Percentiles rank a stretch among this genome's conserved stretches.
Conservation (phyloP, 352 stramenopile species). For the Globisporangium spiculum region DNA sequence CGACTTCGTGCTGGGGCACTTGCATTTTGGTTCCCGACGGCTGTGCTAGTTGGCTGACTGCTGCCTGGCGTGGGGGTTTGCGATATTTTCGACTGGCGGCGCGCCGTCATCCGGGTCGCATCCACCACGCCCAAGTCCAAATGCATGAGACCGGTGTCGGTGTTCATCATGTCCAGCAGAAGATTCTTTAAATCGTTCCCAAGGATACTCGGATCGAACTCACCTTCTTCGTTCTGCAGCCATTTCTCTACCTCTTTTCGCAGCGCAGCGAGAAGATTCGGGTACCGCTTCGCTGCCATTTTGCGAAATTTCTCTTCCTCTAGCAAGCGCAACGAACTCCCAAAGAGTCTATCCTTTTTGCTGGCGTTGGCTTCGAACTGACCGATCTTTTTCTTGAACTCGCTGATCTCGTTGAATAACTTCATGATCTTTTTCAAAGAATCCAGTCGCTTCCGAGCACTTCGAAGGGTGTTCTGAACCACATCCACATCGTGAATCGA, state of each 20-base stretch:
- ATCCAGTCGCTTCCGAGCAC: conserved; percentile 52
- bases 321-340: conserved; percentile 64
- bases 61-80: conserved; percentile 29
- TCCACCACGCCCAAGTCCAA: conserved; percentile 62
- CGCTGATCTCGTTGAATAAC: conserved; percentile 60
- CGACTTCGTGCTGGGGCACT: conserved; percentile 28
- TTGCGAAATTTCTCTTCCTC: conserved; percentile 81
- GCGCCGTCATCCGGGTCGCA: conserved; percentile 27
- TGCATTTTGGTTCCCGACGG: conserved; percentile 14
- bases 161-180: conserved; percentile 80
- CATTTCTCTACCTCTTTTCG: conserved; percentile 73
- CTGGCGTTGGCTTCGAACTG: conserved; percentile 72
- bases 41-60: conserved; percentile 16
- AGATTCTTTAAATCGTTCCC: conserved; percentile 71
- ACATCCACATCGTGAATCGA: conserved; percentile 40
- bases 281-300: conserved; percentile 66
- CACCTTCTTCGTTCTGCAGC: conserved; percentile 63
- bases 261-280: conserved; percentile 43
- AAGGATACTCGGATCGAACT: conserved; percentile 72
- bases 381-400: conserved; percentile 73
- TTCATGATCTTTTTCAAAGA: conserved; percentile 83
- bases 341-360: conserved; percentile 71
- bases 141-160: conserved; percentile 81
- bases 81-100: conserved; percentile 28
- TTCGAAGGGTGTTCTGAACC: conserved; percentile 45